Evolutionary conservation across 73 alveolate genomes (phyloP).

Genomic region (Effrenium voratum): DNA sequence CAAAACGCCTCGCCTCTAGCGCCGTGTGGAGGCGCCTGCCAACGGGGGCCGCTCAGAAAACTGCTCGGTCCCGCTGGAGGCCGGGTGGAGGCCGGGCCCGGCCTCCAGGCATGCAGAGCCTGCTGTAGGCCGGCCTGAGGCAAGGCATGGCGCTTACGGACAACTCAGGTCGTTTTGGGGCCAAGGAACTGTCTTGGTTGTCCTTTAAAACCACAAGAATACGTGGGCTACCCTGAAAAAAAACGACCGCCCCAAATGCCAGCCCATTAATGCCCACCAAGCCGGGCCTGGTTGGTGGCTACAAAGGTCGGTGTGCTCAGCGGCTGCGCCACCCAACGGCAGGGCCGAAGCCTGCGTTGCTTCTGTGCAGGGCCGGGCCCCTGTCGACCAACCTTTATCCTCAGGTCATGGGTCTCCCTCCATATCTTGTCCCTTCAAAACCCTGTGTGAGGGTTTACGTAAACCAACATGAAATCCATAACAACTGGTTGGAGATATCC

Average conservation of each 20-base stretch:
- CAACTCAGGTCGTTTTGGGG: neutral
- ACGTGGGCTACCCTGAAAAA: neutral
- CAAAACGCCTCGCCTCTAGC: neutral
- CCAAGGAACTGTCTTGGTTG: neutral
- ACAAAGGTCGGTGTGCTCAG: slow-evolving; percentile 26
- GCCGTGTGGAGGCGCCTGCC: slow-evolving; percentile 15
- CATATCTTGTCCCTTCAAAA: no score
- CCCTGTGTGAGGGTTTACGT: no score
- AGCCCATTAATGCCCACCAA: no score
- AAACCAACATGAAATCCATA: no score
- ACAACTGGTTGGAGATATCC: no score
- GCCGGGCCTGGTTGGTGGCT: slow-evolving; percentile 34
- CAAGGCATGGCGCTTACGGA: neutral
- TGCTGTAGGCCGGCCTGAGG: neutral
- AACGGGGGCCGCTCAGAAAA: neutral
- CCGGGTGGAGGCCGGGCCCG: neutral
- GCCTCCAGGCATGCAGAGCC: slow-evolving; percentile 31
- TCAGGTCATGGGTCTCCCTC: no score
- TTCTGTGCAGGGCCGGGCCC: no score
- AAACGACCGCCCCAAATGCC: neutral
- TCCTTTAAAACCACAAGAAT: neutral
- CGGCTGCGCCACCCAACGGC: slow-evolving; percentile 45
- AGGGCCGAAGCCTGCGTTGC: neutral
- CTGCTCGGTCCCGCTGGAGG: neutral
- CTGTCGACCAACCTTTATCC: no score